phyloP scores from a whole-genome alignment of 305 asterid genomes.

The Ilex paraguariensis region DNA sequence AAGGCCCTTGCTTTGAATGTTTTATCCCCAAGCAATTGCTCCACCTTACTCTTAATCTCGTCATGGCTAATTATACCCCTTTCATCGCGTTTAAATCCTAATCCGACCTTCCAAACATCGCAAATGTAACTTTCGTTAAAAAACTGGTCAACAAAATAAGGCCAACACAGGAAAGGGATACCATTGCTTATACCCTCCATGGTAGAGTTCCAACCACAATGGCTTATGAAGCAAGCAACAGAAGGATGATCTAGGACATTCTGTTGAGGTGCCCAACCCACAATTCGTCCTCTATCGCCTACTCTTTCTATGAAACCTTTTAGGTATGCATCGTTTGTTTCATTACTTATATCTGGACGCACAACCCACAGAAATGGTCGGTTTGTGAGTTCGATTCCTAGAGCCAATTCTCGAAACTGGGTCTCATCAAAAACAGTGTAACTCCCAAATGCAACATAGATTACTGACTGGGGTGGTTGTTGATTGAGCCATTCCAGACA shows the following conservation, averaged over 20 bases:
- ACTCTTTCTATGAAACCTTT: slow-evolving; percentile 40
- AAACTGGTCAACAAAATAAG: slow-evolving; percentile 64
- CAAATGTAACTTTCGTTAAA: slow-evolving; percentile 37
- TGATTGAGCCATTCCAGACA: slow-evolving; percentile 55
- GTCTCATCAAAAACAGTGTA: slow-evolving; percentile 26
- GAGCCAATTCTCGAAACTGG: slow-evolving; percentile 54
- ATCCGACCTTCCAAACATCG: slow-evolving; percentile 54
- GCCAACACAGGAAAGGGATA: slow-evolving; percentile 61
- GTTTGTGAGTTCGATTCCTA: slow-evolving; percentile 46
- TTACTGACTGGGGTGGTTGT: slow-evolving; percentile 43
- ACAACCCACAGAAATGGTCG: slow-evolving; percentile 59
- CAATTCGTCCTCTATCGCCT: neutral
- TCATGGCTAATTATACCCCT: slow-evolving; percentile 32
- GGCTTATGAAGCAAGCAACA: slow-evolving; percentile 54
- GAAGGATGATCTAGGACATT: slow-evolving; percentile 53
- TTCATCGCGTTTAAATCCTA: slow-evolving; percentile 36
- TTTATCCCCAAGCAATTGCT: slow-evolving; percentile 26
- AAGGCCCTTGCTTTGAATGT: slow-evolving; percentile 34
- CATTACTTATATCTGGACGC: slow-evolving; percentile 23
- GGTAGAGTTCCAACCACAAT: slow-evolving; percentile 32
- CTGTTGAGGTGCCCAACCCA: slow-evolving; percentile 47
- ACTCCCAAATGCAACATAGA: slow-evolving; percentile 58
- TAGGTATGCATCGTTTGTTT: slow-evolving; percentile 21
- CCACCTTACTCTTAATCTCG: slow-evolving; percentile 42
- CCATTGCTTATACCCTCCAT: slow-evolving; percentile 44